These are phyloP conservation scores for Didymella keratinophila DNA, from an alignment of 2,329 filamentous ascomycete genomes.

Conservation along the genomic window DNA sequence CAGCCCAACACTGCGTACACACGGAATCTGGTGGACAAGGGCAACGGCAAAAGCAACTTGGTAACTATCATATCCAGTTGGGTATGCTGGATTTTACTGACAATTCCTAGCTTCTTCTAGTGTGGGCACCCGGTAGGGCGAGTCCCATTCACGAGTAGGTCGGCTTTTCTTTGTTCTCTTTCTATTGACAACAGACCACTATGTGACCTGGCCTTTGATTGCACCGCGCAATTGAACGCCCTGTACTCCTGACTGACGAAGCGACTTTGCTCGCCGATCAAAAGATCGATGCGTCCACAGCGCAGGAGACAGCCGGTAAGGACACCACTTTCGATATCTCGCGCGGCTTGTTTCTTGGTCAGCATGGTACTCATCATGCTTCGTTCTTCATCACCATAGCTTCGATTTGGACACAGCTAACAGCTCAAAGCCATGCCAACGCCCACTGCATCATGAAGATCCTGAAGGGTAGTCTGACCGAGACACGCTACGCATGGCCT, in stretches of 20 bases:
- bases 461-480: slow-evolving; percentile 77
- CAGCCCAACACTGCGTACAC: slow-evolving; percentile 78
- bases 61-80: slow-evolving; percentile 51
- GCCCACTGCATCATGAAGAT: slow-evolving; percentile 94
- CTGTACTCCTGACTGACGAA: slow-evolving; percentile 41
- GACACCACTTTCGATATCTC: slow-evolving; percentile 19
- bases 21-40: slow-evolving; percentile 86
- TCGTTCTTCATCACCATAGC: neutral
- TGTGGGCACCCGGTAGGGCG: slow-evolving; percentile 85
- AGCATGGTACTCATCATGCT: neutral
- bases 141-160: slow-evolving; percentile 81
- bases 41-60: slow-evolving; percentile 81
- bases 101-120: slow-evolving; percentile 73
- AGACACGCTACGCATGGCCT: slow-evolving; percentile 83
- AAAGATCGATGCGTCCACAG: slow-evolving; percentile 39
- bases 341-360: slow-evolving; percentile 10
- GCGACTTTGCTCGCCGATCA: slow-evolving; percentile 40
- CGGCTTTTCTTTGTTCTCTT: slow-evolving; percentile 16
- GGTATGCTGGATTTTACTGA: slow-evolving; percentile 14
- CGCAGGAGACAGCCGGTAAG: slow-evolving; percentile 41
- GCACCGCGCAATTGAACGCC: slow-evolving; percentile 6
- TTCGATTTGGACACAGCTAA: slow-evolving; percentile 8
- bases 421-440: slow-evolving; percentile 59
- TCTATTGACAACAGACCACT: slow-evolving; percentile 52
- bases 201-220: slow-evolving; percentile 6